A percentile compares a stretch with the other conserved stretches of the same genome.
Evolutionary conservation across 2,329 filamentous ascomycete species (phyloP).

Genomic region (Ceratocystis papillata): DNA sequence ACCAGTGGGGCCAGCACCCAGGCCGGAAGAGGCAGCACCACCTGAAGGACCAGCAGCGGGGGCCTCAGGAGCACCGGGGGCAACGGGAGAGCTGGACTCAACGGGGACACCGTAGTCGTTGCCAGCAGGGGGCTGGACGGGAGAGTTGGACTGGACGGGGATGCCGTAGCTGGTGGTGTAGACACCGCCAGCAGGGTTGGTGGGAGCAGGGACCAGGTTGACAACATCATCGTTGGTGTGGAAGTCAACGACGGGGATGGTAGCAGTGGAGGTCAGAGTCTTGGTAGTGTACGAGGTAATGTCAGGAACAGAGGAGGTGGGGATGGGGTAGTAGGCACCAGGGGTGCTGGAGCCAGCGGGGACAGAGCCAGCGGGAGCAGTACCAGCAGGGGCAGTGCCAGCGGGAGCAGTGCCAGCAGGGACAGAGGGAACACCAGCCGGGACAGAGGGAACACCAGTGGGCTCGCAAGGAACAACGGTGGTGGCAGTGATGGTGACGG

Average conservation of each 20-base stretch:
- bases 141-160: constrained; percentile 17
- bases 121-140: constrained; percentile 9
- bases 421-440: constrained; percentile 33
- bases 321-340: constrained; percentile 1
- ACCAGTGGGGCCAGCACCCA: constrained; percentile 17
- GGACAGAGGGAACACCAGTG: constrained; percentile 28
- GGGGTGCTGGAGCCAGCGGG: constrained; percentile 24
- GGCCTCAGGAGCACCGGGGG: constrained; percentile 23
- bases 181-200: constrained; percentile 24
- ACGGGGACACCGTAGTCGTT: constrained; percentile 12
- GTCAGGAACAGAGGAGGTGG: constrained; percentile 36
- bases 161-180: constrained; percentile 10
- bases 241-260: constrained; percentile 45
- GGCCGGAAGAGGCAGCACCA: constrained; percentile 19
- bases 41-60: constrained; percentile 23
- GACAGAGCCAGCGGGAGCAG: constrained; percentile 27
- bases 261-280: constrained; percentile 42
- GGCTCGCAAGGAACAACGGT: constrained; percentile 24
- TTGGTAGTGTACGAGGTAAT: constrained; percentile 39
- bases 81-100: constrained; percentile 26
- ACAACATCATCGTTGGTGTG: constrained; percentile 28
- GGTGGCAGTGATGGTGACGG: constrained; percentile 40
- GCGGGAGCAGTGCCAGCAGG: constrained; percentile 43
- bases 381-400: constrained; percentile 44
- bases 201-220: constrained; percentile 24